Percentiles rank a stretch among this genome's conserved stretches.
phyloP scores from a whole-genome alignment of 306 rosid species.

The Luffa acutangula region DNA sequence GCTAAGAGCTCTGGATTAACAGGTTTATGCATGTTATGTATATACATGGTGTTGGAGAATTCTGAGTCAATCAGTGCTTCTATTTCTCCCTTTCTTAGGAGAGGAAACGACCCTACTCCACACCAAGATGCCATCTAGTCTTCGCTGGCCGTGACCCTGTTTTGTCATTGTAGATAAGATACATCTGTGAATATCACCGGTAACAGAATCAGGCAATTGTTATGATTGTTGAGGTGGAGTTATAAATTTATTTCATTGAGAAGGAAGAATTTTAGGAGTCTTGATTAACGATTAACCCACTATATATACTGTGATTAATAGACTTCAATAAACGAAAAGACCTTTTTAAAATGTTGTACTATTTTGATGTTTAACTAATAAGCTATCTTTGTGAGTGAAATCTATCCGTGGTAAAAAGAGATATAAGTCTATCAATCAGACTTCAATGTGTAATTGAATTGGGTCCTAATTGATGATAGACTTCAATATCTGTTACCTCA shows the following conservation, averaged over 20 bases:
- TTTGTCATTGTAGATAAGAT: neutral
- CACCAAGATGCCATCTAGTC: conserved; percentile 43
- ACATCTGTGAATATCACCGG: neutral
- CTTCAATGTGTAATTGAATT: too few relatives aligned
- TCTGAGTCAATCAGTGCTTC: conserved; percentile 35
- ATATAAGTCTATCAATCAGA: too few relatives aligned
- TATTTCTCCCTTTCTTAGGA: conserved; percentile 36
- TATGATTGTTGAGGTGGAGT: neutral
- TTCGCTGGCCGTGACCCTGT: neutral
- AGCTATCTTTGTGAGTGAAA: too few relatives aligned
- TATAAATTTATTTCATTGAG: neutral
- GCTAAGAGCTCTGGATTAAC: conserved; percentile 3
- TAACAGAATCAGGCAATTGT: neutral
- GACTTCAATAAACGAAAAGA: too few relatives aligned
- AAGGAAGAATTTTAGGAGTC: neutral
- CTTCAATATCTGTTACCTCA: too few relatives aligned
- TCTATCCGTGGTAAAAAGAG: too few relatives aligned
- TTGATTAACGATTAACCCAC: neutral
- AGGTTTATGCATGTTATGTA: conserved; percentile 86
- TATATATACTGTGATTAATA: too few relatives aligned
- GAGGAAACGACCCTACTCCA: conserved; percentile 32
- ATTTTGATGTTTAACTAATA: too few relatives aligned
- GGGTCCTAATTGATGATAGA: too few relatives aligned
- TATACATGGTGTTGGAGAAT: conserved; percentile 57
- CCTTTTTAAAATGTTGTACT: too few relatives aligned